Evolutionary conservation across 2,329 filamentous ascomycete species (phyloP), one percentile per base, ranked within the genome.

Genomic region (Hypoxylon sp.): DNA sequence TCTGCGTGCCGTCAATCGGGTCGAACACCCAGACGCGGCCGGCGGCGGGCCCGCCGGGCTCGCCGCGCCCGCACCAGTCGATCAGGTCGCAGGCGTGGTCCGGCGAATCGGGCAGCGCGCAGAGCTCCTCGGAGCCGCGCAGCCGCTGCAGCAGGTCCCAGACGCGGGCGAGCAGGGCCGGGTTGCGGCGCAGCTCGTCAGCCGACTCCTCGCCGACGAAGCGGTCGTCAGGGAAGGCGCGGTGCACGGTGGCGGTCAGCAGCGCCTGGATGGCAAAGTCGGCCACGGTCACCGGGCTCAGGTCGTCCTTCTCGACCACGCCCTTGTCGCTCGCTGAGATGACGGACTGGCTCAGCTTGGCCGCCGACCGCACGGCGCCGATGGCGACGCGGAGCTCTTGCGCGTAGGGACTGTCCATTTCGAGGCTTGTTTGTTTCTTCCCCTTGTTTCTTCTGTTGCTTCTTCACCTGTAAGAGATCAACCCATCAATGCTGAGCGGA

Each of bases 201-300:
- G 83, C 78, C 13, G 81, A 78, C 65, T 86, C 83, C 63, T 86
- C 83, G 26, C 83, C 83, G 1, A 86, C 81, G 38, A 86, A 79
- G 2, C 57, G 66, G 67, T 86, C 82, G 4, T 63, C 48, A 0
- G 83, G 83, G 48, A 85, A 86, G 3, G 78, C 77, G 50, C 70
- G 58, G 49, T 80, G 78, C 55, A 85, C 72, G 1, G 80, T 80
- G 31, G 77, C 72, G 4, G 80, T 80, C 35, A 86, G 75, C 4
- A 86, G 74, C 0, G 82, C 82, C 65, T 86, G 83, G 55, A 84
- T 79, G 50, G 83, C 83, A 62, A 86, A 85, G 69, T 86, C 83
- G 67, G 80, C 84, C 17, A 85, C 75, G 0, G 84, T 86, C 42
- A 86, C 84, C 2, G 82, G 83, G 52, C 79, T 83, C 29, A 83